A percentile compares a stretch with the other conserved stretches of the same genome.
Conservation (phyloP, 2,329 filamentous ascomycete species). For the Chaetomium sp. region DNA sequence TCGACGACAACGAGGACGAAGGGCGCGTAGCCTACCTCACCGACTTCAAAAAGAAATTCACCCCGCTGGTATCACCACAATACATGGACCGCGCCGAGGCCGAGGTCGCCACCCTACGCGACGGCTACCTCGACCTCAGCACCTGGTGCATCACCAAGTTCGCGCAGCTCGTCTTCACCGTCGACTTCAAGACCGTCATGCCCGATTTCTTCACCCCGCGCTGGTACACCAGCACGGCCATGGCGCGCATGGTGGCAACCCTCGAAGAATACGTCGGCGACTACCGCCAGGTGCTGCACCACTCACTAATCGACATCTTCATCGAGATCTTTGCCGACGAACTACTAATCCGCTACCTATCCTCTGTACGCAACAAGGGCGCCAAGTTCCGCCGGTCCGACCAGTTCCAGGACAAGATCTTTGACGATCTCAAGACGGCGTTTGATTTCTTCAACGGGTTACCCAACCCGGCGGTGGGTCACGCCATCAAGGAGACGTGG, state of each 20-base stretch:
- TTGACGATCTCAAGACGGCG: slow-evolving; percentile 82
- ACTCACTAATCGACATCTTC: slow-evolving; percentile 82
- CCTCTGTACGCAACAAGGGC: slow-evolving; percentile 77
- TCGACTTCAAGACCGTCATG: slow-evolving; percentile 81
- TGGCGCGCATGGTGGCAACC: slow-evolving; percentile 90
- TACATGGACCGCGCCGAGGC: slow-evolving; percentile 69
- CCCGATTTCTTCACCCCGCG: slow-evolving; percentile 82
- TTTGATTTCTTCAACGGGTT: slow-evolving; percentile 81
- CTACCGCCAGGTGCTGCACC: slow-evolving; percentile 77
- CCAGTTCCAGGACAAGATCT: slow-evolving; percentile 87
- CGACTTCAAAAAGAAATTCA: slow-evolving; percentile 77
- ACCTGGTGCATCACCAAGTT: slow-evolving; percentile 90
- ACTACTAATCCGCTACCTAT: slow-evolving; percentile 78
- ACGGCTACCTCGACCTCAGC: slow-evolving; percentile 91
- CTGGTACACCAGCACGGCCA: slow-evolving; percentile 82
- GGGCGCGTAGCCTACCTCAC: slow-evolving; percentile 74
- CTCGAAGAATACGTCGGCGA: slow-evolving; percentile 93
- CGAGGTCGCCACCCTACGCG: slow-evolving; percentile 69
- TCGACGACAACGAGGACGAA: slow-evolving; percentile 81
- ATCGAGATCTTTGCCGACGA: slow-evolving; percentile 91
- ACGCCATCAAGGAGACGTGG: slow-evolving; percentile 84
- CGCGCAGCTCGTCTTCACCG: slow-evolving; percentile 76
- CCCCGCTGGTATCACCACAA: slow-evolving; percentile 69
- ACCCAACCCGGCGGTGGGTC: slow-evolving; percentile 61
- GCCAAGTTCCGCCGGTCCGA: slow-evolving; percentile 83